phyloP scores from a whole-genome alignment of 495 filamentous ascomycete genomes.

The Evansstolkia leycettana region DNA sequence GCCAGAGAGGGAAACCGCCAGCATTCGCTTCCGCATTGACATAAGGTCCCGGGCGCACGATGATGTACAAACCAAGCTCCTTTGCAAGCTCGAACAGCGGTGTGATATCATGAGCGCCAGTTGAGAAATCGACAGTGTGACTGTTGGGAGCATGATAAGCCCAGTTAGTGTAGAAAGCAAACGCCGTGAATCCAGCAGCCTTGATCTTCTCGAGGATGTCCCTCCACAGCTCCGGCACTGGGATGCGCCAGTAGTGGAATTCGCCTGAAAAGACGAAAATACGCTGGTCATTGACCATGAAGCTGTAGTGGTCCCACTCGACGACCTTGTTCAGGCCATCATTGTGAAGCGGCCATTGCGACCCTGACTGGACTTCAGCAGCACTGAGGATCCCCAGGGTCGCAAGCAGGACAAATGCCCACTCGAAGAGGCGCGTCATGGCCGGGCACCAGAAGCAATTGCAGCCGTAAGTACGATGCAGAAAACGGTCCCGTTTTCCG shows the following conservation, averaged over 20 bases:
- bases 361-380: conserved; percentile 9
- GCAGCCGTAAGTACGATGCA: too few species aligned
- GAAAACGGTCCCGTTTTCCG: conserved; percentile 2
- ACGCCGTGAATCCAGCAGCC: conserved; percentile 43
- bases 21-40: conserved; percentile 41
- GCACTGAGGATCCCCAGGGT: conserved; percentile 6
- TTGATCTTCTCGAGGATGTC: conserved; percentile 54
- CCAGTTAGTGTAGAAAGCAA: conserved; percentile 46
- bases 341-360: conserved; percentile 36
- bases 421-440: conserved; percentile 6
- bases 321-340: conserved; percentile 39
- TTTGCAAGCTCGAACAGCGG: conserved; percentile 42
- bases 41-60: conserved; percentile 28
- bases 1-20: conserved; percentile 49
- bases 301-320: conserved; percentile 48
- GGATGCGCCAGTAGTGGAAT: conserved; percentile 49
- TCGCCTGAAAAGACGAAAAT: conserved; percentile 50
- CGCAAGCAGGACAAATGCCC: conserved; percentile 8
- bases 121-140: conserved; percentile 42
- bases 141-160: conserved; percentile 42
- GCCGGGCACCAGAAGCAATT: background rate
- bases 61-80: conserved; percentile 28
- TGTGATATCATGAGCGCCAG: conserved; percentile 40
- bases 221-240: conserved; percentile 45
- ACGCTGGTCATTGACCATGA: conserved; percentile 40